Percentiles rank a stretch among this genome's conserved stretches.
phyloP scores from a whole-genome alignment of 768 basidiomycete species.

The Kockovaella imperatae region DNA sequence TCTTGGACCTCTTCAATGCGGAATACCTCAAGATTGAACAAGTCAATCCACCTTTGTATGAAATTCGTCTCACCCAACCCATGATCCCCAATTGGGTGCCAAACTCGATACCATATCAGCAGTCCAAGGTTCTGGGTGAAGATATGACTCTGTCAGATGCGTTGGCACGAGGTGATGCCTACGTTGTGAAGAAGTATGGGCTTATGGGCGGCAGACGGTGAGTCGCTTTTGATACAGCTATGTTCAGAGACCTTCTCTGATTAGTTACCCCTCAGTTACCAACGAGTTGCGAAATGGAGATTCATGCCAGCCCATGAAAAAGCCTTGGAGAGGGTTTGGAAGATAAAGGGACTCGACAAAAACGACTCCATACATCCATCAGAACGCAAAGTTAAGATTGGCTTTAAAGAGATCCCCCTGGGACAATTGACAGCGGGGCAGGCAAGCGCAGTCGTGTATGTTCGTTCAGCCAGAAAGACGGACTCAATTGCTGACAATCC shows the following conservation, averaged over 20 bases:
- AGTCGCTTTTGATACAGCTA: slow-evolving; percentile 25
- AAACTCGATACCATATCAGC: no score
- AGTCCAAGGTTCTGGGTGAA: no score
- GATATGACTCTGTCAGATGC: no score
- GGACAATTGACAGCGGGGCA: slow-evolving; percentile 11
- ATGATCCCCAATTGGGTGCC: no score
- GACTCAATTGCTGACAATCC: not conserved
- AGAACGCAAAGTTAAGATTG: not conserved
- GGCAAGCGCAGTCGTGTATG: slow-evolving; percentile 9
- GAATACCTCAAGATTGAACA: no score
- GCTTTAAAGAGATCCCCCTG: slow-evolving; percentile 1
- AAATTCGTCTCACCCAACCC: no score
- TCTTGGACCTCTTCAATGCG: slow-evolving; percentile 35
- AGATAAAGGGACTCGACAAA: slow-evolving; percentile 16
- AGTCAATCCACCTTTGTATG: no score
- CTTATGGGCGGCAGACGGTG: slow-evolving; percentile 1
- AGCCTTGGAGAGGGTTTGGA: slow-evolving; percentile 19
- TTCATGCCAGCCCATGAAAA: not conserved
- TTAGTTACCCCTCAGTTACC: slow-evolving; percentile 27
- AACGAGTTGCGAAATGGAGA: slow-evolving; percentile 11
- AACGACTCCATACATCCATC: not conserved
- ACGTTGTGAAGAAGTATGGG: slow-evolving; percentile 1
- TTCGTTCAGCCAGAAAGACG: slow-evolving; percentile 6
- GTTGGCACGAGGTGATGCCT: slow-evolving; percentile 57
- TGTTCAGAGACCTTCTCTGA: slow-evolving; percentile 30